Evolutionary conservation across 1,284 basidiomycete species (phyloP), one percentile per base, ranked within the genome.

Genomic region (Sporisorium scitamineum): DNA sequence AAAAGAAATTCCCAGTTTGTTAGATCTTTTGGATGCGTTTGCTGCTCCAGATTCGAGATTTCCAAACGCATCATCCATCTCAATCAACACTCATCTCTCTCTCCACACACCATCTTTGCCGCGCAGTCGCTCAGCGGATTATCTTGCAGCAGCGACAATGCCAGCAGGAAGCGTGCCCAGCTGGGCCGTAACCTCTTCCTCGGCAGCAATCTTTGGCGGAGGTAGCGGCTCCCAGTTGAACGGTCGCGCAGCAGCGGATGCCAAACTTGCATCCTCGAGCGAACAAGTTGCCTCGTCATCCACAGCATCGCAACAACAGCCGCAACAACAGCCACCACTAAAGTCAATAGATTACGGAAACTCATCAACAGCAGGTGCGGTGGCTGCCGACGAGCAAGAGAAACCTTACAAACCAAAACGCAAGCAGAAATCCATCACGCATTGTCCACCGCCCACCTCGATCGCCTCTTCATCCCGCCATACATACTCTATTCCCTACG

Each of bases 141-240:
- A 44, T 31, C 39, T 26, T 13, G 13, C 26, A 34, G 11, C 24
- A 20, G 32, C 22, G 24, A 53, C 3, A 48, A 71, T 71, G 69
- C 62, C 69, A 9, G 44, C 69, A 58, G 70, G 52, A 59, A 39
- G 70, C 34, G 59, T 67, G 63, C 70, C 70, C 56, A 72, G 56
- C 63, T 72, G 70, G 70, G 70, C 63, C 5, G 32, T 59, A 48
- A 72, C 70, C 11, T 67, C 70, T 7, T 63, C 70, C 52, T 72
- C 70, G 39, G 34, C 70, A 39, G 56, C 60, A 18, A 41, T 71
- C 9, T 71, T 71, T 16, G 70, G 70, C 44, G 56, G 52, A n/a
- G 42, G 53, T 10, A 52, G 56, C 27, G 48, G n/a, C 4, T 51
- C 56, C 45, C 58, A 71, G 18, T n/a, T 51, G 29, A 60, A 9